Evolutionary conservation across 495 filamentous ascomycete genomes (phyloP).

Genomic region (Ramalina intermedia): DNA sequence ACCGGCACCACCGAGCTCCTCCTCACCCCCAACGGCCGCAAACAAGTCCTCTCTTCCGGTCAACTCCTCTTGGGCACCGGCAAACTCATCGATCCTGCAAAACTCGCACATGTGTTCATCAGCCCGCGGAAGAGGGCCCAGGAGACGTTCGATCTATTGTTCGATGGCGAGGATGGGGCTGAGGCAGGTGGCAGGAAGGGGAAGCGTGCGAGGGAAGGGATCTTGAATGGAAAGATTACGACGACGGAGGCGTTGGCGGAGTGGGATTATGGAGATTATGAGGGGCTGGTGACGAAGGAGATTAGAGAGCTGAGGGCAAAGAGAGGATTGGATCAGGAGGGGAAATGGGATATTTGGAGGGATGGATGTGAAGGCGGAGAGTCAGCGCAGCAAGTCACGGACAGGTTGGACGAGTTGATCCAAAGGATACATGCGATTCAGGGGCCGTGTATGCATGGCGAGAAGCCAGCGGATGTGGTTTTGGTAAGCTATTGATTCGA

Average conservation of each 20-base stretch:
- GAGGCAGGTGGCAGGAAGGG: slow-evolving; percentile 9
- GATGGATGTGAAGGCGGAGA: slow-evolving; percentile 58
- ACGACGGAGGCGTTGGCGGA: slow-evolving; percentile 58
- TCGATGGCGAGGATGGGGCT: slow-evolving; percentile 27
- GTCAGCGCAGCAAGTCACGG: slow-evolving; percentile 43
- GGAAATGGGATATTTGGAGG: slow-evolving; percentile 64
- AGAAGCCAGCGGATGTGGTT: slow-evolving; percentile 39
- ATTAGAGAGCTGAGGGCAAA: slow-evolving; percentile 47
- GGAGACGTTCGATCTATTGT: slow-evolving; percentile 59
- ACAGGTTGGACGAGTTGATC: slow-evolving; percentile 55
- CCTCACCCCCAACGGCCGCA: slow-evolving; percentile 59
- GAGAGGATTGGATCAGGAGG: slow-evolving; percentile 40
- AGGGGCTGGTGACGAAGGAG: slow-evolving; percentile 54
- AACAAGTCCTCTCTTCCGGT: slow-evolving; percentile 55
- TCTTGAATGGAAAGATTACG: slow-evolving; percentile 24
- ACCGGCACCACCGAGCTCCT: slow-evolving; percentile 73
- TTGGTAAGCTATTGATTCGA: slow-evolving; percentile 14
- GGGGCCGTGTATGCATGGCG: slow-evolving; percentile 27
- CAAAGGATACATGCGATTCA: slow-evolving; percentile 45
- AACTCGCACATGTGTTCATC: slow-evolving; percentile 62
- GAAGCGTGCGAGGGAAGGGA: slow-evolving; percentile 10
- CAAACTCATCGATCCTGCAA: slow-evolving; percentile 60
- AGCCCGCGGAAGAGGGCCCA: slow-evolving; percentile 67
- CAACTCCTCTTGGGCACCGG: slow-evolving; percentile 57
- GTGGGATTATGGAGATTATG: slow-evolving; percentile 84